phyloP scores from a whole-genome alignment of 176 grass and related monocot genomes.

The Microstegium vimineum region DNA sequence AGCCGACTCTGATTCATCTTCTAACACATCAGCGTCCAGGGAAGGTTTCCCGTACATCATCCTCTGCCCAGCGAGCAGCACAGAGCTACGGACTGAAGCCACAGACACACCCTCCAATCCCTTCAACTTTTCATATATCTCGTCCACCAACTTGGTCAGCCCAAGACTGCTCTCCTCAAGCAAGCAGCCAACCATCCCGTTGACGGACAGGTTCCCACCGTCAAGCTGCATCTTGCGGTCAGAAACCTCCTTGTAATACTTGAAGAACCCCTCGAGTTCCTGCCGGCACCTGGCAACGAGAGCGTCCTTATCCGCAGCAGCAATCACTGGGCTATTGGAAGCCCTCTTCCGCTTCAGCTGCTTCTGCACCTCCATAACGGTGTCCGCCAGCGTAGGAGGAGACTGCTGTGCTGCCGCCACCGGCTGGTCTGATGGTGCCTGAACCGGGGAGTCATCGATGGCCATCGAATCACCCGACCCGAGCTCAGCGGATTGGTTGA shows the following conservation, averaged over 20 bases:
- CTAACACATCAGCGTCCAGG: slow-evolving; percentile 67
- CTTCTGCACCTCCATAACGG: slow-evolving; percentile 56
- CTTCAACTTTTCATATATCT: slow-evolving; percentile 56
- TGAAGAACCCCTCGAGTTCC: slow-evolving; percentile 49
- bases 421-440: neutral
- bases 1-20: slow-evolving; percentile 63
- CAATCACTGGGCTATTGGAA: slow-evolving; percentile 35
- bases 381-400: neutral
- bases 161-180: slow-evolving; percentile 75
- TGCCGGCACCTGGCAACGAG: slow-evolving; percentile 32
- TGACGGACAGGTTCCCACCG: slow-evolving; percentile 27
- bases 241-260: slow-evolving; percentile 53
- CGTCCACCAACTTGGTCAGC: slow-evolving; percentile 55
- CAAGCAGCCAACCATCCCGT: slow-evolving; percentile 55
- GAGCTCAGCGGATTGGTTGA: slow-evolving; percentile 19
- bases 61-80: slow-evolving; percentile 77
- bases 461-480: slow-evolving; percentile 36
- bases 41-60: slow-evolving; percentile 57
- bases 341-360: slow-evolving; percentile 77
- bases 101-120: slow-evolving; percentile 41
- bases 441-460: slow-evolving; percentile 22
- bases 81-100: slow-evolving; percentile 45
- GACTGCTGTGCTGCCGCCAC: neutral
- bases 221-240: slow-evolving; percentile 35
- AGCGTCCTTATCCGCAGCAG: slow-evolving; percentile 39